Evolutionary conservation across 176 grass and related monocot genomes (phyloP), one percentile per base, ranked within the genome.

Genomic region (Olyra latifolia): DNA sequence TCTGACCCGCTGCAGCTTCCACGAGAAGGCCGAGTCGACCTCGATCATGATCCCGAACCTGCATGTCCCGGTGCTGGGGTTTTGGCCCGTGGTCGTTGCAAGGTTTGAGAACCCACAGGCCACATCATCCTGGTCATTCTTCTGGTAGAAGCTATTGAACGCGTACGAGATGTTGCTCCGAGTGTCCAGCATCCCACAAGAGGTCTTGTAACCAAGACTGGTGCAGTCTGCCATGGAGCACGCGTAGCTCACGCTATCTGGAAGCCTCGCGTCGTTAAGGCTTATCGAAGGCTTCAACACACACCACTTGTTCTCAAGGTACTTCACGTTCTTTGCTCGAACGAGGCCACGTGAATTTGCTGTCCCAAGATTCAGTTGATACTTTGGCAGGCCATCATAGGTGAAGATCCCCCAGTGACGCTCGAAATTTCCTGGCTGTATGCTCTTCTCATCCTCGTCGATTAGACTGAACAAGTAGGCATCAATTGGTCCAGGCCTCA

Each of bases 331-430:
- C 74, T 47, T 91, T 52, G 90, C 92, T 75, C 43, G 79, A 27
- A 77, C 55, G 24, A 95, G 78, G n/a, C 59, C 5, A 1, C 61
- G 75, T 4, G 87, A 82, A 58, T 90, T 97, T 1, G 56, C 50
- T 2, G 69, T 63, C 35, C 92, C 90, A 0, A 91, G 81, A 83
- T 80, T 93, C 27, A 99, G 78, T 52, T 84, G 91, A 69, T 99
- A 99, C 49, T 99, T 99, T 11, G 90, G 96, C 62, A 84, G 30
- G 40, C 96, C 96, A 30, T 95, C 92, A 4, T 95, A 99, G 11
- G 92, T 95, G 22, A 91, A 99, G 71, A 99, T 77, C 2, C 96
- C 96, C 96, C 96, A 99, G 66, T 99, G 96, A n/a, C 92, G 88
- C 86, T 99, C 96, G 7, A 99, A 99, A 50, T 99, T 95, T 40